Conservation (phyloP, 768 basidiomycete genomes). For the Crepidotus variabilis region DNA sequence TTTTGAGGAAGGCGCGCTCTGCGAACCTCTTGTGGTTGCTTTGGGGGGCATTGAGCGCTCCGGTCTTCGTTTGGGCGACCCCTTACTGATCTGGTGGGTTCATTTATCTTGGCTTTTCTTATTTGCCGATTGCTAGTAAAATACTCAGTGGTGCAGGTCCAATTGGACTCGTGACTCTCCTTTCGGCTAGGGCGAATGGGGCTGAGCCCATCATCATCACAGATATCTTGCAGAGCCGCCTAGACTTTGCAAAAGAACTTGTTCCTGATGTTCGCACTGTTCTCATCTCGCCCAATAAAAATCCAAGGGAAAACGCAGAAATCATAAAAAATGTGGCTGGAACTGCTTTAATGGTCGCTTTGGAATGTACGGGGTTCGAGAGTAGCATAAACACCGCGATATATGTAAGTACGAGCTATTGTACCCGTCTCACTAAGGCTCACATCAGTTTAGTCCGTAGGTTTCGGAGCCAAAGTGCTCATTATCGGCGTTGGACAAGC, state of each 20-base stretch:
- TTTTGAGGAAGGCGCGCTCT: slow-evolving; percentile 66
- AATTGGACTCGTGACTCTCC: slow-evolving; percentile 58
- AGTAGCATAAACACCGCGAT: slow-evolving; percentile 58
- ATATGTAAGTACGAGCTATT: slow-evolving; percentile 33
- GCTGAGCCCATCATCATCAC: slow-evolving; percentile 70
- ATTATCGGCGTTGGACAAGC: slow-evolving; percentile 68
- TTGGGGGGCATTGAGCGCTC: slow-evolving; percentile 66
- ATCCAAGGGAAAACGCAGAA: slow-evolving; percentile 46
- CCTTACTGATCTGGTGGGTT: slow-evolving; percentile 54
- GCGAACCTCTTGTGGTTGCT: slow-evolving; percentile 65
- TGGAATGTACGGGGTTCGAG: slow-evolving; percentile 67
- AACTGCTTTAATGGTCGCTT: slow-evolving; percentile 43
- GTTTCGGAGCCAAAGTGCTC: slow-evolving; percentile 66
- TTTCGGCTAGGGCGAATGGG: slow-evolving; percentile 64
- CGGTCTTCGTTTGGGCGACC: slow-evolving; percentile 62
- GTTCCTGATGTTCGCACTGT: slow-evolving; percentile 59
- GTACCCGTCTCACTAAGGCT: background rate
- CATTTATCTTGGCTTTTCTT: too few relatives aligned
- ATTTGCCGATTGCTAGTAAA: too few relatives aligned
- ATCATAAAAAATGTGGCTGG: slow-evolving; percentile 50
- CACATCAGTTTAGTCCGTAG: slow-evolving; percentile 39
- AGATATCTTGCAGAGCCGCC: slow-evolving; percentile 59
- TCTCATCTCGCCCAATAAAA: slow-evolving; percentile 46
- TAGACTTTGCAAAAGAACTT: slow-evolving; percentile 62
- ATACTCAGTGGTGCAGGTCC: slow-evolving; percentile 66